phyloP scores from a whole-genome alignment of 345 rosid species.

The Psidium friedrichsthalianum region DNA sequence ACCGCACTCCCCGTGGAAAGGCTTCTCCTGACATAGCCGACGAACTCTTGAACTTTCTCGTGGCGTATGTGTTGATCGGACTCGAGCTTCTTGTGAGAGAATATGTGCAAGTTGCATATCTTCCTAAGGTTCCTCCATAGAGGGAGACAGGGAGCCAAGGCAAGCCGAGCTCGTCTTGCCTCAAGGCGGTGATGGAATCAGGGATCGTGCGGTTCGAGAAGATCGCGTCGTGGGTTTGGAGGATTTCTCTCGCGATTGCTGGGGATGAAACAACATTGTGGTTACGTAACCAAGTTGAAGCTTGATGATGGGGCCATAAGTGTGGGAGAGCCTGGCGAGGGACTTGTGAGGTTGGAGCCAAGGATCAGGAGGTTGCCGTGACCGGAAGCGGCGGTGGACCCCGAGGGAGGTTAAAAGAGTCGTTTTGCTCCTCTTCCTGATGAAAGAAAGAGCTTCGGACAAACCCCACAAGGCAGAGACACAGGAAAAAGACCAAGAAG shows the following conservation, averaged over 20 bases:
- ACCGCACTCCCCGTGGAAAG: not conserved
- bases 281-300: slow-evolving; percentile 20
- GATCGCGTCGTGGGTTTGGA: slow-evolving; percentile 23
- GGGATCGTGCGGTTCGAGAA: slow-evolving; percentile 8
- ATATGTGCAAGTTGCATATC: slow-evolving; percentile 3
- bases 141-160: slow-evolving; percentile 9
- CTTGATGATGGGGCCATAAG: slow-evolving; percentile 27
- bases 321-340: slow-evolving; percentile 18
- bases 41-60: slow-evolving; percentile 3
- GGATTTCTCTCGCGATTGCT: slow-evolving; percentile 4
- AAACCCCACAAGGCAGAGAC: not conserved
- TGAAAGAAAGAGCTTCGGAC: not conserved
- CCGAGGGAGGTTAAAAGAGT: slow-evolving; percentile 11
- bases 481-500: not conserved
- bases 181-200: slow-evolving; percentile 1
- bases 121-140: slow-evolving; percentile 25
- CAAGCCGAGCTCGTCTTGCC: slow-evolving; percentile 9
- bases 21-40: not conserved
- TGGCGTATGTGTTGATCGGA: slow-evolving; percentile 1
- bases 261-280: slow-evolving; percentile 9
- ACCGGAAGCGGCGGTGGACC: slow-evolving; percentile 17
- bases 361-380: slow-evolving; percentile 15
- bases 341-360: slow-evolving; percentile 22
- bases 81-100: slow-evolving; percentile 10
- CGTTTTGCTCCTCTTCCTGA: not conserved